Percentiles rank a stretch among this genome's conserved stretches.
Evolutionary conservation across 2,329 filamentous ascomycete species (phyloP).

Genomic region (Fusarium annulatum): DNA sequence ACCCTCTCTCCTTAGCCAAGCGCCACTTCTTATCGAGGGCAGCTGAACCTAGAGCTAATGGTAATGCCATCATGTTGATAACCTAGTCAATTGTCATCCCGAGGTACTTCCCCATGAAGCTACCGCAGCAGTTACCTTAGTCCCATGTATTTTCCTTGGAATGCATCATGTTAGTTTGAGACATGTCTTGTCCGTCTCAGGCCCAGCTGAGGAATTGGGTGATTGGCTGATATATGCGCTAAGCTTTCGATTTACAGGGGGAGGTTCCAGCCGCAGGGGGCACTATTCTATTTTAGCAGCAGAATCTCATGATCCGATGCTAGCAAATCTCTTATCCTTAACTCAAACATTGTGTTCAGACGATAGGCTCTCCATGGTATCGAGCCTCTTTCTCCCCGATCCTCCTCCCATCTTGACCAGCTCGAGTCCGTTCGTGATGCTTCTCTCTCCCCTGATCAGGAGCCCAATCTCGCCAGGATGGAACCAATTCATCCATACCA

Average conservation of each 20-base stretch:
- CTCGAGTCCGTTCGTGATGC: conserved; percentile 41
- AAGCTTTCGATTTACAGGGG: conserved; percentile 6
- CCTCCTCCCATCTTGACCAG: conserved; percentile 25
- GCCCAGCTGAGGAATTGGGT: background rate
- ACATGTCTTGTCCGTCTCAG: conserved; percentile 19
- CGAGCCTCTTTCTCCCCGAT: conserved; percentile 5
- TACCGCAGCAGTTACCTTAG: background rate
- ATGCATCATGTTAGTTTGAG: conserved; percentile 13
- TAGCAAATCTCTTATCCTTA: background rate
- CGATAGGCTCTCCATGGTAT: conserved; percentile 31
- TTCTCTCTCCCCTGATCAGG: conserved; percentile 37
- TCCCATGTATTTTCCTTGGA: background rate
- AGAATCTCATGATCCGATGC: background rate
- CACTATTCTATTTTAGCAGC: background rate
- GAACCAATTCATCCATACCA: conserved; percentile 47
- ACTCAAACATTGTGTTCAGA: conserved; percentile 2
- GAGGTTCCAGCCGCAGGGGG: background rate
- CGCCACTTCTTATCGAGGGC: background rate
- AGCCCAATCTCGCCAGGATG: conserved; percentile 45
- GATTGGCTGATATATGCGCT: conserved; percentile 4
- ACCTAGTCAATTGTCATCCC: background rate
- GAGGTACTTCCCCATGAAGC: background rate
- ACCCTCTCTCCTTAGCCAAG: background rate
- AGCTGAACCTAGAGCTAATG: background rate
- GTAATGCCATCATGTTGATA: background rate